These are phyloP conservation scores for Pseudogymnoascus sp. DNA, from an alignment of 2,329 filamentous ascomycete species.

Conservation along the genomic window DNA sequence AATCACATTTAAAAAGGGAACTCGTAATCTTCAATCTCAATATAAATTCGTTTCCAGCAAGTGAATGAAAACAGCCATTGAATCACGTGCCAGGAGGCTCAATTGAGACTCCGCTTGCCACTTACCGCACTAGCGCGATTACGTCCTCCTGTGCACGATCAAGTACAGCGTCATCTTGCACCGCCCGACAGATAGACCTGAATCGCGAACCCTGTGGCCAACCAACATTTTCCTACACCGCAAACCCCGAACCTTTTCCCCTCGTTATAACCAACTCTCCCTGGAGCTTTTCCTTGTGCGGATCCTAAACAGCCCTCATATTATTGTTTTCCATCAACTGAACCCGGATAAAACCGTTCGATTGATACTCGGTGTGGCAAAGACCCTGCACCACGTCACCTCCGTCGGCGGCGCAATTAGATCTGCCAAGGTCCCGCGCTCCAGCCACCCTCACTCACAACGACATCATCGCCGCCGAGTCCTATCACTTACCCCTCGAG, in stretches of 20 bases:
- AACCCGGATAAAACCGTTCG: neutral
- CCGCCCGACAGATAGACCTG: constrained; percentile 2
- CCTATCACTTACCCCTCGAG: neutral
- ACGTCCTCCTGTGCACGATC: neutral
- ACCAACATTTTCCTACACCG: constrained; percentile 1
- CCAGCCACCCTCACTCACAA: constrained; percentile 3
- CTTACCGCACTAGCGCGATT: neutral
- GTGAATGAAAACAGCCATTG: constrained; percentile 1
- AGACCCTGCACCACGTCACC: constrained; percentile 6
- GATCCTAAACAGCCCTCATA: constrained; percentile 1
- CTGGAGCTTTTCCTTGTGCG: neutral
- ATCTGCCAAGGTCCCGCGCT: constrained; percentile 6
- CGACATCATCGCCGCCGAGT: constrained; percentile 6
- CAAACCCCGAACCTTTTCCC: neutral
- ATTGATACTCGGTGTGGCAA: neutral
- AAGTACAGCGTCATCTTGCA: constrained; percentile 7
- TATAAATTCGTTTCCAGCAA: neutral
- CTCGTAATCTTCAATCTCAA: neutral
- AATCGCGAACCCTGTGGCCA: constrained; percentile 3
- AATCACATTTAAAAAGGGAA: neutral
- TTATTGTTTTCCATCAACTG: neutral
- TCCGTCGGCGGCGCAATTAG: constrained; percentile 7
- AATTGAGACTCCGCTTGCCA: neutral
- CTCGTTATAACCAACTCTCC: neutral
- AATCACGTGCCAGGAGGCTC: neutral